Conservation (phyloP, 2,329 filamentous ascomycete genomes). For the Penicillium sp. region DNA sequence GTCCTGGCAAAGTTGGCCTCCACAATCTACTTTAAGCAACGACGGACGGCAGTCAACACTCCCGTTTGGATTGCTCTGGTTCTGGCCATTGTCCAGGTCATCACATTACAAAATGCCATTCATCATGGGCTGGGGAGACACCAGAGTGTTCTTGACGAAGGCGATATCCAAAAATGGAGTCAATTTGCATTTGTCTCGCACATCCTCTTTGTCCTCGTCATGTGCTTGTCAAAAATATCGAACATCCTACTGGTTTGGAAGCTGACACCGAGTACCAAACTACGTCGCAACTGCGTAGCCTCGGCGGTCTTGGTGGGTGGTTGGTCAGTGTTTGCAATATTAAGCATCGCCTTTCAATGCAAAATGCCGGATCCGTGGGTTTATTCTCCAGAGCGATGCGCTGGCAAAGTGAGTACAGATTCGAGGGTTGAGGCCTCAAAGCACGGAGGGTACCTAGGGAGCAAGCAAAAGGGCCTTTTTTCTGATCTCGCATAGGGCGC, state of each 20-base stretch:
- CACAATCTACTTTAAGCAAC: conserved; percentile 12
- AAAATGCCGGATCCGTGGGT: conserved; percentile 14
- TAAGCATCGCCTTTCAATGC: conserved; percentile 22
- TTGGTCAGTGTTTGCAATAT: conserved; percentile 18
- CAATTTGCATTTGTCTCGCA: conserved; percentile 11
- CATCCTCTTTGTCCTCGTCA: conserved; percentile 8
- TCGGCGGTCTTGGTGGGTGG: conserved; percentile 2
- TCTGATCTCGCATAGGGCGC: not conserved
- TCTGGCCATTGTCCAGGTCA: conserved; percentile 9
- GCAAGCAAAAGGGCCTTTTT: too few species aligned
- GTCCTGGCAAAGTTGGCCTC: conserved; percentile 12
- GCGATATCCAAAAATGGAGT: conserved; percentile 5
- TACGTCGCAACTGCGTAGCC: conserved; percentile 11
- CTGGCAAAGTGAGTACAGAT: conserved; percentile 5
- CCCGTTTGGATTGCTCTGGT: conserved; percentile 12
- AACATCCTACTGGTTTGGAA: conserved; percentile 17
- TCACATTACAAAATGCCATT: conserved; percentile 10
- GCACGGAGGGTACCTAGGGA: too few species aligned
- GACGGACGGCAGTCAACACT: conserved; percentile 8
- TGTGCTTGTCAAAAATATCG: conserved; percentile 8
- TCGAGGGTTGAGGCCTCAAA: not conserved
- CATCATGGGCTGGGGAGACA: conserved; percentile 14
- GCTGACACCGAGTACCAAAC: conserved; percentile 10
- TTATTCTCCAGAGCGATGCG: conserved; percentile 15
- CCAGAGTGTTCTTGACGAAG: conserved; percentile 1